A percentile compares a stretch with the other conserved stretches of the same genome.
Conservation (phyloP, 2,329 filamentous ascomycete genomes). For the Raffaelea ambrosiae region DNA sequence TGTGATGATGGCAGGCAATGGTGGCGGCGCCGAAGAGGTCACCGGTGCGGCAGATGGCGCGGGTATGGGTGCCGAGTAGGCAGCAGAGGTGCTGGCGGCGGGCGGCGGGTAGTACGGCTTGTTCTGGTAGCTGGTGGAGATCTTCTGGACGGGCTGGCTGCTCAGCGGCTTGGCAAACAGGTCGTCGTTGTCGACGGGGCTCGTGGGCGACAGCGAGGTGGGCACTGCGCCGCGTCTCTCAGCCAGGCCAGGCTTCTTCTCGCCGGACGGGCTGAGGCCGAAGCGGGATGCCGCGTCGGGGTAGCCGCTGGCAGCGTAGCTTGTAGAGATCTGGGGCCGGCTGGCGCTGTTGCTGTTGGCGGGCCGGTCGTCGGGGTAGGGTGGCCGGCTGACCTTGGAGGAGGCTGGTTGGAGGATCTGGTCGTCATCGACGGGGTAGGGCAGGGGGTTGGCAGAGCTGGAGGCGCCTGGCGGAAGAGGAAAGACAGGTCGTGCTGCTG, state of each 20-base stretch:
- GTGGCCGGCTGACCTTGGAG: conserved; percentile 24
- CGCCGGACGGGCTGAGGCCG: conserved; percentile 36
- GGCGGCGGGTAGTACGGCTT: conserved; percentile 56
- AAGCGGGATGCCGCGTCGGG: conserved; percentile 47
- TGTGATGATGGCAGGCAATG: neutral
- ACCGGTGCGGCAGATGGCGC: neutral
- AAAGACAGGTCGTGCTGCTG: conserved; percentile 51
- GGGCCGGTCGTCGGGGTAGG: conserved; percentile 30
- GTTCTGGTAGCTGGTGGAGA: conserved; percentile 39
- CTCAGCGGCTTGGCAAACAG: conserved; percentile 67
- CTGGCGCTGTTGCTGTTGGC: conserved; percentile 25
- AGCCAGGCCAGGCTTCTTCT: conserved; percentile 58
- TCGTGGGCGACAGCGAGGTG: conserved; percentile 73
- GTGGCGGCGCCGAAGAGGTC: neutral
- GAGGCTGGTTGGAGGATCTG: conserved; percentile 32
- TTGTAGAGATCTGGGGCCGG: conserved; percentile 21
- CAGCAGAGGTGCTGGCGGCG: conserved; percentile 22
- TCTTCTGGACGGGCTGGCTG: conserved; percentile 25
- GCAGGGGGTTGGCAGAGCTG: conserved; percentile 58
- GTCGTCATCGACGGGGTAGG: conserved; percentile 66
- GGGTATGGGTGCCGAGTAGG: neutral
- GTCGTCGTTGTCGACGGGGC: conserved; percentile 67
- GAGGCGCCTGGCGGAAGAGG: conserved; percentile 60
- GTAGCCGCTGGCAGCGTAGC: conserved; percentile 24
- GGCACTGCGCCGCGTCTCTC: conserved; percentile 76